These are phyloP conservation scores for Sporobolus alterniflorus DNA, from an alignment of 202 grass and related monocot species.

Conservation along the genomic window DNA sequence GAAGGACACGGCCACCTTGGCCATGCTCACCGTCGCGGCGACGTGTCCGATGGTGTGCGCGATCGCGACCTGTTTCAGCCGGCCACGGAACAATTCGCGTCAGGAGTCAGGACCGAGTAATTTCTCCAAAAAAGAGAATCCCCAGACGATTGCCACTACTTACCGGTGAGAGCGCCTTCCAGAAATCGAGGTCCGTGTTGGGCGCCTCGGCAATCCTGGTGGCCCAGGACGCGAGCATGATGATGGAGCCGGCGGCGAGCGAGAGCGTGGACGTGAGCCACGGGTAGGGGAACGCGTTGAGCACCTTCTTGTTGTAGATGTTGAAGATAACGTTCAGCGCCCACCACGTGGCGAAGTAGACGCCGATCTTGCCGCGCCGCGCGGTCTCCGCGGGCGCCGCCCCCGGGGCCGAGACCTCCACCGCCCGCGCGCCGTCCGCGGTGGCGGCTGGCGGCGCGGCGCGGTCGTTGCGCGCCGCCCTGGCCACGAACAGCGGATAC, in stretches of 20 bases:
- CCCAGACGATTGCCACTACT: not conserved
- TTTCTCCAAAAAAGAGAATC: not conserved
- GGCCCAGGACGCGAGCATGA: slow-evolving; percentile 92
- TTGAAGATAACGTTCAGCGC: slow-evolving; percentile 97
- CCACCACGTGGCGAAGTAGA: slow-evolving; percentile 99
- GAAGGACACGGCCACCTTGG: slow-evolving; percentile 95
- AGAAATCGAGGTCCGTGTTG: slow-evolving; percentile 81
- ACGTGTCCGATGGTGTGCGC: slow-evolving; percentile 98
- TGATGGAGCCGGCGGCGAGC: slow-evolving; percentile 89
- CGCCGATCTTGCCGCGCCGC: slow-evolving; percentile 64
- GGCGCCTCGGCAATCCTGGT: slow-evolving; percentile 68
- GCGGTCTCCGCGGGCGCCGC: slow-evolving; percentile 9
- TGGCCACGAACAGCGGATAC: not conserved
- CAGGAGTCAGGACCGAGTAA: slow-evolving; percentile 1
- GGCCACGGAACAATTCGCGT: not conserved
- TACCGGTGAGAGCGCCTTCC: slow-evolving; percentile 85
- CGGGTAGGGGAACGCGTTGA: slow-evolving; percentile 95
- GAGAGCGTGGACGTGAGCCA: slow-evolving; percentile 92
- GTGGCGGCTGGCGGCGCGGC: slow-evolving; percentile 44
- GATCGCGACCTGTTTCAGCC: slow-evolving; percentile 71
- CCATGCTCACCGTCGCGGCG: slow-evolving; percentile 97
- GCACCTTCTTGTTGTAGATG: slow-evolving; percentile 99
- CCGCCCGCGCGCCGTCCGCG: slow-evolving; percentile 39
- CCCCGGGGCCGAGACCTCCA: slow-evolving; percentile 1
- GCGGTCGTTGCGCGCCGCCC: slow-evolving; percentile 17